Percentiles rank a stretch among this genome's conserved stretches.
Conservation (phyloP, 306 rosid species). For the Vigna hirtella region DNA sequence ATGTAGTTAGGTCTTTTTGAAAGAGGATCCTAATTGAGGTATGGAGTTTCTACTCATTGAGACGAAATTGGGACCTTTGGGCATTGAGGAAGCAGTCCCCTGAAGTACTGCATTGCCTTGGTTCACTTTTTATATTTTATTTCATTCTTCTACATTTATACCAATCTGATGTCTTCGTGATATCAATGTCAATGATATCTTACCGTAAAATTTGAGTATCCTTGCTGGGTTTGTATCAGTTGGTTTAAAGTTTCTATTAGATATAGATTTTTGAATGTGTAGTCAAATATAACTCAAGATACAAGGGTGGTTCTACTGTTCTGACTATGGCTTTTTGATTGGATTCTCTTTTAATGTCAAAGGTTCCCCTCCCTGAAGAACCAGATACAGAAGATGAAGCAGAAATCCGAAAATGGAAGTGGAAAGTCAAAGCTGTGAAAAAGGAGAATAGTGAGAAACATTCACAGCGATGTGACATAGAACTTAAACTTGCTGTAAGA, state of each 20-base stretch:
- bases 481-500: conserved; percentile 95
- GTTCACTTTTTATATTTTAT: too few species aligned
- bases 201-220: background rate
- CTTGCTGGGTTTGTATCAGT: background rate
- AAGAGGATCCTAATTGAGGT: background rate
- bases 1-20: background rate
- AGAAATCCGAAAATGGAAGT: conserved; percentile 87
- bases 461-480: conserved; percentile 90
- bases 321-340: conserved; percentile 25
- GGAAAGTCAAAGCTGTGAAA: conserved; percentile 79
- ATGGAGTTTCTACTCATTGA: background rate
- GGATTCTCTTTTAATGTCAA: conserved; percentile 19
- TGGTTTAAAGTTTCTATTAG: background rate
- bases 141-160: background rate
- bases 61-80: background rate
- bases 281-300: background rate
- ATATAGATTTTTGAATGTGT: too few species aligned
- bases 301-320: background rate
- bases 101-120: background rate
- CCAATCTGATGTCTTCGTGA: background rate
- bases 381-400: conserved; percentile 80
- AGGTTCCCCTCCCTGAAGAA: conserved; percentile 86
- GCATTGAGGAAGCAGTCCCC: background rate
- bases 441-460: conserved; percentile 83
- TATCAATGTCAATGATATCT: background rate